These are phyloP conservation scores for Penicillium lividum DNA, from an alignment of 495 filamentous ascomycete species.

Conservation along the genomic window DNA sequence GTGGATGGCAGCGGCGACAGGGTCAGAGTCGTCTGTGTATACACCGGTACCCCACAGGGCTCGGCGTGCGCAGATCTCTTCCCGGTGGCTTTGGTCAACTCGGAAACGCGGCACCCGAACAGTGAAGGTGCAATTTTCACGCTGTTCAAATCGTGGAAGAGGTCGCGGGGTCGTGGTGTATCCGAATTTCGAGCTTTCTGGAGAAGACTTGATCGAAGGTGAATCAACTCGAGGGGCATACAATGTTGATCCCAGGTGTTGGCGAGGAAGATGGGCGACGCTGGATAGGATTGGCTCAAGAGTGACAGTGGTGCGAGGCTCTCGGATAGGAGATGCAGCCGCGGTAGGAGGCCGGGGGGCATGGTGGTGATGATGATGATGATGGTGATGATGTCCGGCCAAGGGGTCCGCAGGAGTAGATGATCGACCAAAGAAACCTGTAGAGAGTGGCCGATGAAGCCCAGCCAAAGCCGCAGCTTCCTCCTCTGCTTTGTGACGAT, in stretches of 20 bases:
- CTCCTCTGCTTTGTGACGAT: constrained; percentile 69
- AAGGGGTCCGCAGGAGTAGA: constrained; percentile 40
- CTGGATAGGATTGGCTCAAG: constrained; percentile 68
- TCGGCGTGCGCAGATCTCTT: constrained; percentile 76
- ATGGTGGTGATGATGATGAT: constrained; percentile 59
- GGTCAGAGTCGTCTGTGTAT: constrained; percentile 95
- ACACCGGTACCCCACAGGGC: constrained; percentile 90
- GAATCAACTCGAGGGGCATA: constrained; percentile 54
- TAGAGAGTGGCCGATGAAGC: constrained; percentile 37
- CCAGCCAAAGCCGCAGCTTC: constrained; percentile 46
- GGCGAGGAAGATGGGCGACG: constrained; percentile 67
- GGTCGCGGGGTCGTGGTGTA: constrained; percentile 72
- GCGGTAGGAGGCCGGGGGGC: constrained; percentile 36
- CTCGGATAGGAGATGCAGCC: constrained; percentile 51
- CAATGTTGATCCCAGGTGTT: constrained; percentile 76
- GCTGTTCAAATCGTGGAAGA: constrained; percentile 74
- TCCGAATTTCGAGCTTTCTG: constrained; percentile 59
- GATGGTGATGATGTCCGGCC: constrained; percentile 49
- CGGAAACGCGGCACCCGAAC: constrained; percentile 81
- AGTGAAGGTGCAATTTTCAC: constrained; percentile 88
- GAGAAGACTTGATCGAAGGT: constrained; percentile 46
- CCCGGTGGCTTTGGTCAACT: constrained; percentile 63
- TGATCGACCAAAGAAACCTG: constrained; percentile 37
- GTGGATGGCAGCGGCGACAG: constrained; percentile 91
- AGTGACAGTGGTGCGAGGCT: constrained; percentile 62